A percentile compares a stretch with the other conserved stretches of the same genome.
Evolutionary conservation across 1,284 basidiomycete species (phyloP).

Genomic region (Porphyrellus sp.): DNA sequence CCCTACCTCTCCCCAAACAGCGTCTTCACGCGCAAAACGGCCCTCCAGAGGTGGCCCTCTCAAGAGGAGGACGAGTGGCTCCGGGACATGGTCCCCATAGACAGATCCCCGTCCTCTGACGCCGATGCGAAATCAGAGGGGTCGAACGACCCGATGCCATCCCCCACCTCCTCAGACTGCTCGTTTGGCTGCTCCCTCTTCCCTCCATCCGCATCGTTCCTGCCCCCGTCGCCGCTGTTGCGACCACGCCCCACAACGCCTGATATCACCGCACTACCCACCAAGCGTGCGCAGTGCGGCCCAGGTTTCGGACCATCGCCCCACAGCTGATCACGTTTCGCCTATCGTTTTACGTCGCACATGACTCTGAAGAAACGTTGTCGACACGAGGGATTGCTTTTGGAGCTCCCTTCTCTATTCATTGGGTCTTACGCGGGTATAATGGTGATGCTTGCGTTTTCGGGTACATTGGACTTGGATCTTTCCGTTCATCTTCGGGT

Average conservation of each 20-base stretch:
- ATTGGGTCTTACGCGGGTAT: conserved; percentile 26
- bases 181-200: conserved; percentile 11
- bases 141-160: conserved; percentile 17
- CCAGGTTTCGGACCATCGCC: conserved; percentile 12
- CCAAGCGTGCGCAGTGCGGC: conserved; percentile 11
- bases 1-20: conserved; percentile 50
- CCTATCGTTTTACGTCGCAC: conserved; percentile 27
- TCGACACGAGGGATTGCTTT: conserved; percentile 22
- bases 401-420: conserved; percentile 8
- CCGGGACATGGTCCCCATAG: conserved; percentile 54
- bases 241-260: conserved; percentile 25
- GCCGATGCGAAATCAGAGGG: conserved; percentile 17
- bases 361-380: conserved; percentile 24
- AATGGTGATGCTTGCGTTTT: conserved; percentile 8
- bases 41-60: conserved; percentile 39
- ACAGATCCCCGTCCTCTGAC: conserved; percentile 9
- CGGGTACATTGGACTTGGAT: conserved; percentile 5
- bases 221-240: conserved; percentile 24
- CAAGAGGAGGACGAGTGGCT: conserved; percentile 57
- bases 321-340: conserved; percentile 13
- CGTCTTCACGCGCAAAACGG: conserved; percentile 42
- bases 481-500: conserved; percentile 8
- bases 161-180: conserved; percentile 28
- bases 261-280: conserved; percentile 15
- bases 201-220: conserved; percentile 17